phyloP scores from a whole-genome alignment of 805 yeast genomes.

The Suhomyces kilbournensis region DNA sequence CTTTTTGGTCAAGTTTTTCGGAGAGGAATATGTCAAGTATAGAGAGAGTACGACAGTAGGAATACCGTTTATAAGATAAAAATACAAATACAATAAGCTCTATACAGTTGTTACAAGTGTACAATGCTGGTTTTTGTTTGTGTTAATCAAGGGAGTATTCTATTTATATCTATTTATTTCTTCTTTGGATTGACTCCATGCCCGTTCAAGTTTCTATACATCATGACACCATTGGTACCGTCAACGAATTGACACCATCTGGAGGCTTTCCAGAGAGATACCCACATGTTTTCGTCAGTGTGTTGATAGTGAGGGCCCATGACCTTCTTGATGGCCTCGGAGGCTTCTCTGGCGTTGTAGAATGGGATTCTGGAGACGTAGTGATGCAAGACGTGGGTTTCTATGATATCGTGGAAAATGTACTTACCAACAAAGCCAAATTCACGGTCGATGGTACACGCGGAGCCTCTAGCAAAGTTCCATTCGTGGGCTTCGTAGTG shows the following conservation, averaged over 20 bases:
- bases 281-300: conserved; percentile 56
- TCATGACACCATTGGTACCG: conserved; percentile 61
- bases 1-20: conserved; percentile 65
- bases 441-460: conserved; percentile 61
- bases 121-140: no score
- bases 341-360: conserved; percentile 53
- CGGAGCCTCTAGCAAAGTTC: conserved; percentile 67
- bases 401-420: conserved; percentile 57
- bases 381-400: conserved; percentile 57
- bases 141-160: no score
- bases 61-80: conserved; percentile 57
- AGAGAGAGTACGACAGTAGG: conserved; percentile 47
- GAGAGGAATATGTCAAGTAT: conserved; percentile 58
- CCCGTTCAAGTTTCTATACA: conserved; percentile 63
- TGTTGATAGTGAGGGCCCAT: conserved; percentile 52
- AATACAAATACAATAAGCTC: no score
- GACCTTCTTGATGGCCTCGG: conserved; percentile 49
- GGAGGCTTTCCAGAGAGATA: conserved; percentile 52
- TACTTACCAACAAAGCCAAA: conserved; percentile 58
- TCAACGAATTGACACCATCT: conserved; percentile 72
- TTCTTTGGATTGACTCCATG: conserved; percentile 13
- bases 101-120: no score
- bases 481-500: conserved; percentile 56
- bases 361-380: conserved; percentile 55
- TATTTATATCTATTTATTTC: not conserved